Conservation (phyloP, 257 asterid genomes). For the Rehmannia glutinosa region DNA sequence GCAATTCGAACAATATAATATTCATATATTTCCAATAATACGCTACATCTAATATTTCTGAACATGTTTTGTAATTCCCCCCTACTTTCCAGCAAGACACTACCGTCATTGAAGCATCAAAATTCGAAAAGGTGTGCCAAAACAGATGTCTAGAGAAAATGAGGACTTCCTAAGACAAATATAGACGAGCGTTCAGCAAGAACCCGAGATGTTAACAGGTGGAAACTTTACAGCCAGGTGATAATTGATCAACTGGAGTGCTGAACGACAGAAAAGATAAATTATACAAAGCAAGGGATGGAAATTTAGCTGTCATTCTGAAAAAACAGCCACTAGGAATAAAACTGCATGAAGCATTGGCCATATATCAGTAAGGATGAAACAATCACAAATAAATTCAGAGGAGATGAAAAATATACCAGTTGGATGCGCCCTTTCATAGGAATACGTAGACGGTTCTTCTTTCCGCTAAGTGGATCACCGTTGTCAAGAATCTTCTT, state of each 20-base stretch:
- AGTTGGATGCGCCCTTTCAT: slow-evolving; percentile 78
- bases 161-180: neutral
- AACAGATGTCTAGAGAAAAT: neutral
- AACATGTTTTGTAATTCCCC: too few species aligned
- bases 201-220: neutral
- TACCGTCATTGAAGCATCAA: neutral
- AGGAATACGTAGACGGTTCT: slow-evolving; percentile 59
- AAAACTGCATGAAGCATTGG: neutral
- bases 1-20: neutral
- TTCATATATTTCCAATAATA: neutral
- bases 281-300: neutral
- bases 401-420: slow-evolving; percentile 38
- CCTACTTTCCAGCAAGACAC: too few species aligned
- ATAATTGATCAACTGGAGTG: neutral
- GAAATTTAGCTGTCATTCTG: neutral
- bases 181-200: slow-evolving; percentile 1
- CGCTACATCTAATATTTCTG: too few species aligned
- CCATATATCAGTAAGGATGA: slow-evolving; percentile 5
- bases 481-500: slow-evolving; percentile 26
- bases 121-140: neutral
- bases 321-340: neutral
- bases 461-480: slow-evolving; percentile 35
- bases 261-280: neutral
- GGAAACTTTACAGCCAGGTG: neutral
- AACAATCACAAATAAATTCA: neutral